A percentile compares a stretch with the other conserved stretches of the same genome.
Evolutionary conservation across 1,139 yeast genomes (phyloP).

Genomic region (Diutina neorugosa): DNA sequence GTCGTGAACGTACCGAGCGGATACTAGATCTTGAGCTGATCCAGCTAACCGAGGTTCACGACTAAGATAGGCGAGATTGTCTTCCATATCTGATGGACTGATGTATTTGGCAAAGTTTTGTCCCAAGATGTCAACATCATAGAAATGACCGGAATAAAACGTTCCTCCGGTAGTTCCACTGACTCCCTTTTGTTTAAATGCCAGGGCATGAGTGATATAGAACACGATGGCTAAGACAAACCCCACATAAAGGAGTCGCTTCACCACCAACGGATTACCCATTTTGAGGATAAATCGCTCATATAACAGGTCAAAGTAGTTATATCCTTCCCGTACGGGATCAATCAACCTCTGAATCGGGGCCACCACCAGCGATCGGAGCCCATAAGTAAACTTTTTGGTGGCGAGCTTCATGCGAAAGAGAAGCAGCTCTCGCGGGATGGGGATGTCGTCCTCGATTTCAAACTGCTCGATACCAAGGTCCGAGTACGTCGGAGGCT

Average conservation of each 20-base stretch:
- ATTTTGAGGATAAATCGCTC: slow-evolving; percentile 49
- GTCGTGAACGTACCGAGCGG: slow-evolving; percentile 52
- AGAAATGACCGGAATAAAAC: slow-evolving; percentile 47
- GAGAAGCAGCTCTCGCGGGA: slow-evolving; percentile 14
- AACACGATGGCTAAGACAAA: slow-evolving; percentile 48
- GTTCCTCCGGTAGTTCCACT: slow-evolving; percentile 30
- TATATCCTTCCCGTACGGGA: slow-evolving; percentile 55
- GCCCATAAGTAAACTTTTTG: slow-evolving; percentile 21
- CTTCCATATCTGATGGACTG: slow-evolving; percentile 48
- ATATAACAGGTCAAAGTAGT: slow-evolving; percentile 28
- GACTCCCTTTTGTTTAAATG: slow-evolving; percentile 28
- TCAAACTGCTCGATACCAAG: slow-evolving; percentile 27
- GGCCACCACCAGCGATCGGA: slow-evolving; percentile 32
- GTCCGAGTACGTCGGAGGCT: background rate
- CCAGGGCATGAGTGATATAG: slow-evolving; percentile 43
- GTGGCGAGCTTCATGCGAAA: slow-evolving; percentile 20
- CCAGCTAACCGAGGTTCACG: slow-evolving; percentile 85
- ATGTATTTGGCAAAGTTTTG: slow-evolving; percentile 38
- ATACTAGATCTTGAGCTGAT: slow-evolving; percentile 66
- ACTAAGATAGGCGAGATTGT: slow-evolving; percentile 62
- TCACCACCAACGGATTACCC: slow-evolving; percentile 81
- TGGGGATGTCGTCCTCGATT: slow-evolving; percentile 23
- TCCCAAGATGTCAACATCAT: slow-evolving; percentile 41
- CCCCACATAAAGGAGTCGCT: slow-evolving; percentile 60
- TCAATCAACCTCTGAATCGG: slow-evolving; percentile 52